Evolutionary conservation across 1,284 basidiomycete species (phyloP), one percentile per base, ranked within the genome.

Genomic region (Cerioporus squamosus): DNA sequence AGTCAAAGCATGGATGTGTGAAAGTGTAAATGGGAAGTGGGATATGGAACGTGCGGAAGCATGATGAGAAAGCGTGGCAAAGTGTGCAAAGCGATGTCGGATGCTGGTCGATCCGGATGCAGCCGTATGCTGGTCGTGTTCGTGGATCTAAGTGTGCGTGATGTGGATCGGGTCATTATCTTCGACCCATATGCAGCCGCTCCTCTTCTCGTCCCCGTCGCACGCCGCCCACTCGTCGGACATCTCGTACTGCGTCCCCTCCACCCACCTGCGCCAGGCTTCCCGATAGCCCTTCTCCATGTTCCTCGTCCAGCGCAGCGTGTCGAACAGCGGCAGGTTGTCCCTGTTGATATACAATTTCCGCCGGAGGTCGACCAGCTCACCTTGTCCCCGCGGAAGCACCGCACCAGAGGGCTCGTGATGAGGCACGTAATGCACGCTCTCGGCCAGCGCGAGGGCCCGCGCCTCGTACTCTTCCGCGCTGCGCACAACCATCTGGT

Each of bases 231-330:
- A 77, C 61, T 79, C 78, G 46, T 68, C 70, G 46, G 70, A 72
- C 72, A 60, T 60, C 65, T 79, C 78, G 33, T 69, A 73, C 64
- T 81, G 84, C 22, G 78, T 77, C 3, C 84, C 85, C 12, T 72
- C 69, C 5, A 82, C 84, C 80, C 82, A 88, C 40, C 85, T 75
- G 36, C 71, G 70, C 85, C 85, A 87, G 0, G 82, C 84, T 45
- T 79, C 79, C 33, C 61, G 59, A 54, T 78, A 78, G 0, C 76
- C 81, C 61, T 79, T 79, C 69, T 87, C 86, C 44, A 86, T 63
- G 59, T 85, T 84, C 31, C 71, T 66, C 14, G 78, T 79, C 85
- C 85, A 87, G 26, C 79, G 72, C 42, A 58, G 62, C 0, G 85
- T 86, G 63, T 88, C 84, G 58, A 87, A 87, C 42, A 87, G 69